phyloP scores from a whole-genome alignment of 257 asterid genomes.

The Nicotiana noctiflora region DNA sequence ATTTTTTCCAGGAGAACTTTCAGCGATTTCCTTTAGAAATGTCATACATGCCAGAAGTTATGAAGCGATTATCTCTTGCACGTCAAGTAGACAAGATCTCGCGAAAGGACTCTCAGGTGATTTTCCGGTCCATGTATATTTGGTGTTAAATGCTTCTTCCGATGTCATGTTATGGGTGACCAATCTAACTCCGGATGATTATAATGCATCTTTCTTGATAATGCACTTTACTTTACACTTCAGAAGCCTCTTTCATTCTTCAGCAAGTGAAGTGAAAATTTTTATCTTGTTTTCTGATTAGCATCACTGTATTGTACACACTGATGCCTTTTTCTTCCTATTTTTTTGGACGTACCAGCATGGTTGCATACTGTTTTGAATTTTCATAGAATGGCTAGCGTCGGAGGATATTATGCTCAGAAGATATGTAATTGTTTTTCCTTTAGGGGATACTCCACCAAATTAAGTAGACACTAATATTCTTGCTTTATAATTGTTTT shows the following conservation, averaged over 20 bases:
- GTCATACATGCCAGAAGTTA: slow-evolving; percentile 78
- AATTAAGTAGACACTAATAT: not conserved
- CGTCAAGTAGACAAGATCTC: slow-evolving; percentile 77
- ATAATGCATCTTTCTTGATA: not conserved
- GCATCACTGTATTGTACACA: not conserved
- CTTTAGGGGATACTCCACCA: not conserved
- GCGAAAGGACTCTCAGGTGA: slow-evolving; percentile 82
- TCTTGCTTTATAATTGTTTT: not conserved
- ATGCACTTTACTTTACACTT: not conserved
- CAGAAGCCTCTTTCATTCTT: not conserved
- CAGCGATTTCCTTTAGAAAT: slow-evolving; percentile 75
- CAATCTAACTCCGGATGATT: not conserved
- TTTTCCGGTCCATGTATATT: not conserved
- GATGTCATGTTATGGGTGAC: not conserved
- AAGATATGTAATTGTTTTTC: not conserved
- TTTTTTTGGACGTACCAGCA: not conserved
- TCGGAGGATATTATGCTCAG: not conserved
- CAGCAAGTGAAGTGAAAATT: not conserved
- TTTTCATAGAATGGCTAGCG: not conserved
- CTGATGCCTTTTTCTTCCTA: not conserved
- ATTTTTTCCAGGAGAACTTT: slow-evolving; percentile 61
- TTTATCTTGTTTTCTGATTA: not conserved
- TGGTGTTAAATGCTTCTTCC: not conserved
- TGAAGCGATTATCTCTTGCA: slow-evolving; percentile 86
- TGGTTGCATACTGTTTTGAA: not conserved